phyloP scores from a whole-genome alignment of 1,139 yeast genomes.

The Yueomyces sp. region DNA sequence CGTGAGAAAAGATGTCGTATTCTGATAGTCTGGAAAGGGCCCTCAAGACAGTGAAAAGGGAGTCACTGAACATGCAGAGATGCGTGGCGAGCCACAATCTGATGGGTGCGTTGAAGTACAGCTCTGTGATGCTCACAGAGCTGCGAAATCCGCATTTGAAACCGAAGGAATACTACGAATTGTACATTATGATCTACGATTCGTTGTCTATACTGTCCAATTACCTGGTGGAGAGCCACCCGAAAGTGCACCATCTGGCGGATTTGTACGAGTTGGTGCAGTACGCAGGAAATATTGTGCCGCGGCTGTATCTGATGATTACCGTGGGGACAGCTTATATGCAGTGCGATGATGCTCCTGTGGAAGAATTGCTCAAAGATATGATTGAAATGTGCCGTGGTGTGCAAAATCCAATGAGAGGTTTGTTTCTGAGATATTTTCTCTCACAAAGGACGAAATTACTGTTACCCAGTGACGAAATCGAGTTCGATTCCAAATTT shows the following conservation, averaged over 20 bases:
- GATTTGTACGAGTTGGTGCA: slow-evolving; percentile 92
- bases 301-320: slow-evolving; percentile 86
- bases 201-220: slow-evolving; percentile 59
- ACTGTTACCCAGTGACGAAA: slow-evolving; percentile 3
- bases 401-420: slow-evolving; percentile 85
- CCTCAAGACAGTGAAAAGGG: neutral
- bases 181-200: slow-evolving; percentile 78
- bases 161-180: slow-evolving; percentile 90
- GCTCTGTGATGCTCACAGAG: slow-evolving; percentile 73
- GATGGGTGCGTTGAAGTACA: slow-evolving; percentile 82
- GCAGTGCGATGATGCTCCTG: slow-evolving; percentile 31
- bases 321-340: slow-evolving; percentile 88
- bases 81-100: slow-evolving; percentile 55
- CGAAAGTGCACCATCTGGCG: slow-evolving; percentile 58
- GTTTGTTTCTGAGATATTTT: slow-evolving; percentile 77
- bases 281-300: slow-evolving; percentile 87
- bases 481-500: slow-evolving; percentile 47
- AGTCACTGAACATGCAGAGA: slow-evolving; percentile 55
- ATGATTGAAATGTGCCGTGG: slow-evolving; percentile 97
- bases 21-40: slow-evolving; percentile 11
- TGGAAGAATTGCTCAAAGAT: slow-evolving; percentile 68
- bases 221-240: slow-evolving; percentile 56
- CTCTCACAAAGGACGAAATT: slow-evolving; percentile 65
- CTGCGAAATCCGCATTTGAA: slow-evolving; percentile 61
- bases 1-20: slow-evolving; percentile 12